Percentiles rank a stretch among this genome's conserved stretches.
Evolutionary conservation across 148 eudicot genomes (phyloP).

Genomic region (Chenopodium quinoa): DNA sequence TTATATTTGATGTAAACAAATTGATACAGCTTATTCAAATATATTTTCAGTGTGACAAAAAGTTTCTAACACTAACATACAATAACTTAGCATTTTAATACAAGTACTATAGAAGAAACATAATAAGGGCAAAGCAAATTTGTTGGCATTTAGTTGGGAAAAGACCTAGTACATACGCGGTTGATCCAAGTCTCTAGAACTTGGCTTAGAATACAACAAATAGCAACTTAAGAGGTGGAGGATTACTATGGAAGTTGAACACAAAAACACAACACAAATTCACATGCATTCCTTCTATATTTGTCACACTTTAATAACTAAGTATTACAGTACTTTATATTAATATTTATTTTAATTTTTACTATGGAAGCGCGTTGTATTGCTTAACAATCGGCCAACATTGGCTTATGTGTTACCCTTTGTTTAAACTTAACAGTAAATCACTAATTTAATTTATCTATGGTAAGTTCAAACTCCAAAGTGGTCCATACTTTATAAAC

Average conservation of each 20-base stretch:
- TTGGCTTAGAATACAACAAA: constrained; percentile 2
- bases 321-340: too few species aligned
- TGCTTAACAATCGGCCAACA: constrained; percentile 15
- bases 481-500: constrained; percentile 4
- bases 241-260: background rate
- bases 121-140: background rate
- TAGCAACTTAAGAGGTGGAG: background rate
- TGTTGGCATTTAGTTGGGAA: background rate
- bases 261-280: constrained; percentile 7
- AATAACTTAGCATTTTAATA: too few species aligned
- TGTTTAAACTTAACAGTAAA: background rate
- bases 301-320: background rate
- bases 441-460: too few species aligned
- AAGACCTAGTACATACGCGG: background rate
- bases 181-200: background rate
- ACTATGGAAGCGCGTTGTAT: constrained; percentile 4
- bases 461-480: too few species aligned
- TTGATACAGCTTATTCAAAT: too few species aligned
- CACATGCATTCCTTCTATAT: constrained; percentile 14
- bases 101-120: background rate
- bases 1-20: too few species aligned
- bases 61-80: too few species aligned
- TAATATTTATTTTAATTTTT: background rate
- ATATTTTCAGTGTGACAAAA: background rate
- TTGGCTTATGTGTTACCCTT: background rate